Base-by-base conservation (phyloP, 306 rosid genomes). In the Lathyrus tuberosus region DNA sequence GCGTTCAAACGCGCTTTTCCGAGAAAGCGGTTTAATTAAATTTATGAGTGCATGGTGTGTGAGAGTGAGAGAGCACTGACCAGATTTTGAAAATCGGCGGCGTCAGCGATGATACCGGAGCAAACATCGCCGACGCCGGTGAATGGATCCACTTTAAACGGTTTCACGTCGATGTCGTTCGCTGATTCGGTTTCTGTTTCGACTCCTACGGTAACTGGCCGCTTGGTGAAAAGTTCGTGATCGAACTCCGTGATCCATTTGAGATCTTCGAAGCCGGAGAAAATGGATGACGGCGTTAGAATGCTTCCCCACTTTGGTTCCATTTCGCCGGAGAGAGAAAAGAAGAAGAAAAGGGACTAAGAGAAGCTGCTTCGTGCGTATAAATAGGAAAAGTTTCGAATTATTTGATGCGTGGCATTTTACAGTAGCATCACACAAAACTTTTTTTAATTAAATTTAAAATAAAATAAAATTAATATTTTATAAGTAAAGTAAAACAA, bases 211-310 rank as follows among this genome's bases (percentile, higher is more conserved):
- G 30, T 8, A 8, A 22, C 8, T 3, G 67, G 33, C 5, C 70
- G 70, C 41, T 65, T 75, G 0, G 82, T 48, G 65, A 63, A 80
- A 63, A 81, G 89, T 8, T 82, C 80, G 0, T 80, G 47, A 30
- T 62, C 86, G 67, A 76, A 43, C 65, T 83, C 88, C n/a, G 79
- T 12, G 57, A 76, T 80, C 52, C 79, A 78, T 73, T 83, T 86
- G 67, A 86, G 47, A 10, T 74, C 81, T 12, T 48, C 79, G 64
- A 62, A 38, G 31, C 5, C n/a, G 10, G 71, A 31, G 67, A 64
- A 62, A 3, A 52, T 20, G 13, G 77, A 30, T 30, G 62, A 52
- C 20, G 62, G 52, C 12, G 42, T 38, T n/a, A 41, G 16, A 28
- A 46, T 61, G 58, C 38, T 40, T 37, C 70, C 22, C 46, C 53